Conservation (phyloP, 495 filamentous ascomycete genomes). For the Aspergillus homomorphus region DNA sequence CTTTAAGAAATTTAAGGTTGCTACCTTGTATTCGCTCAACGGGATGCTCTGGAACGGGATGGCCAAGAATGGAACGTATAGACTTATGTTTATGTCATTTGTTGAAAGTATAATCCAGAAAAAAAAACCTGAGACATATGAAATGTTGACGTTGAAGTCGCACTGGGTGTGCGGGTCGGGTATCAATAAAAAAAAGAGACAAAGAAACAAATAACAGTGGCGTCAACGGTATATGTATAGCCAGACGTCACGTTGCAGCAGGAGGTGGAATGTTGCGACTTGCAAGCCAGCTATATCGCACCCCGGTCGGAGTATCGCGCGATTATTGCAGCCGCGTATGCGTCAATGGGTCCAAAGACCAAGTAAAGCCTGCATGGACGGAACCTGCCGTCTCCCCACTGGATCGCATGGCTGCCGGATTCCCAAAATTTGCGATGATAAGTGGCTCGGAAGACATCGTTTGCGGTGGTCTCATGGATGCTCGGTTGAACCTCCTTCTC, state of each 20-base stretch:
- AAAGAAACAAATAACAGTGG: conserved; percentile 4
- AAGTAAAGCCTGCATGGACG: background rate
- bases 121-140: background rate
- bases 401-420: background rate
- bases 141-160: background rate
- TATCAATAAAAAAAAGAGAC: background rate
- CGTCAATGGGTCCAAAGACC: background rate
- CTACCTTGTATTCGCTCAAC: background rate
- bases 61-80: background rate
- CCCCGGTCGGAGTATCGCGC: background rate
- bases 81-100: background rate
- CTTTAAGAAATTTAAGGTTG: background rate
- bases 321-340: background rate
- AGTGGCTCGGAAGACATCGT: background rate
- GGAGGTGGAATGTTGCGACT: background rate
- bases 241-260: conserved; percentile 1
- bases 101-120: background rate
- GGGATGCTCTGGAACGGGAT: no score
- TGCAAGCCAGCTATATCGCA: background rate
- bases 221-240: background rate
- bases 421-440: background rate
- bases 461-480: background rate
- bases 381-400: background rate
- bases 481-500: background rate
- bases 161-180: background rate